These are phyloP conservation scores for Pseudogymnoascus sp. DNA, from an alignment of 2,329 filamentous ascomycete species.

Conservation along the genomic window DNA sequence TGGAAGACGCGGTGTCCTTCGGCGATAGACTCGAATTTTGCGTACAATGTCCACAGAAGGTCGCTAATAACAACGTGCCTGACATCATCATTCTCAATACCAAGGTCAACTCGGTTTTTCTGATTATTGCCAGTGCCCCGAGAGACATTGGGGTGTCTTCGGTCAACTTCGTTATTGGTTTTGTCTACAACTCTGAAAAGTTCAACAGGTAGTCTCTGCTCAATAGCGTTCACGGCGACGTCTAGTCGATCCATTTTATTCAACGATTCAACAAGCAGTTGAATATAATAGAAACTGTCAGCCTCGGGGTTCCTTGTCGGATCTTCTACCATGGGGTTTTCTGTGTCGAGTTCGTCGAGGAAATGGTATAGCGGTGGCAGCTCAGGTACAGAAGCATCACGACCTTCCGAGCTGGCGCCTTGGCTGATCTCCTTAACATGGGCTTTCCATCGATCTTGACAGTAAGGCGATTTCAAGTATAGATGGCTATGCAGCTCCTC, in stretches of 20 bases:
- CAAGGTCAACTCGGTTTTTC: constrained; percentile 55
- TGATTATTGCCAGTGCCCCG: constrained; percentile 43
- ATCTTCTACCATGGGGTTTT: constrained; percentile 67
- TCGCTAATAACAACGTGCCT: constrained; percentile 83
- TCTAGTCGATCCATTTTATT: constrained; percentile 86
- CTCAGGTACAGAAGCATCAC: constrained; percentile 38
- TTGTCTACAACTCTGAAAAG: constrained; percentile 91
- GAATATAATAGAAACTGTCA: constrained; percentile 90
- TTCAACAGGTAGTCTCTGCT: constrained; percentile 88
- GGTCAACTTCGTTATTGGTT: constrained; percentile 88
- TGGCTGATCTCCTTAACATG: constrained; percentile 61
- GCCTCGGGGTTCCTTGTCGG: constrained; percentile 88
- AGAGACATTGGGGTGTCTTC: constrained; percentile 79
- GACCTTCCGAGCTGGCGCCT: constrained; percentile 29
- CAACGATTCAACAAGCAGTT: constrained; percentile 77
- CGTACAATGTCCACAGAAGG: constrained; percentile 83
- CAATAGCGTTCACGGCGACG: constrained; percentile 78
- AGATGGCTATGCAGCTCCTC: constrained; percentile 96
- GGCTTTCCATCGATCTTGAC: constrained; percentile 88
- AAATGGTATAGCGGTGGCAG: constrained; percentile 49
- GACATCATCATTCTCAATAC: constrained; percentile 65
- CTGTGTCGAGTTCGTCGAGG: constrained; percentile 54
- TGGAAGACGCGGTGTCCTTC: constrained; percentile 92
- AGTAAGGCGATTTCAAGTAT: constrained; percentile 96
- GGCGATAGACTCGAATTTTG: constrained; percentile 94